Base-by-base conservation (phyloP, 148 eudicot species). In the Rheum nobile region DNA sequence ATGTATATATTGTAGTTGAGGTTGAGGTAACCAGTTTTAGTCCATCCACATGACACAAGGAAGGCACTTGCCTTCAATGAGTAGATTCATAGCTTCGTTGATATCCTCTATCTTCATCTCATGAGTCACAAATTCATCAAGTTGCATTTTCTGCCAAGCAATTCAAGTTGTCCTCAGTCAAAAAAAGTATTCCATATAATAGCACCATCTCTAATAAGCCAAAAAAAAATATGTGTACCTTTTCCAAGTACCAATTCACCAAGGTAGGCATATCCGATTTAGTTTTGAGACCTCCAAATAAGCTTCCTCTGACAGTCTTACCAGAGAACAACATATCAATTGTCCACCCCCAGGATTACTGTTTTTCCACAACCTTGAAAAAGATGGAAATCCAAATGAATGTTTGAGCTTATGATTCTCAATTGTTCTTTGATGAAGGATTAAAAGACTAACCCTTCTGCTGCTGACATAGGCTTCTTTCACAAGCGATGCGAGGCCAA, bases 31-130 rank as follows among this genome's bases (percentile, higher is more conserved):
- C 17, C 19, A 2, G 7, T 11, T 65, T 65, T 65, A 65, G 8
- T 65, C 70, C 98, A 93, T 90, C 90, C 93, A 93, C 44, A 93
- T 73, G 55, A 90, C 85, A 47, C 96, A 90, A 26, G 91, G 85
- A 37, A 92, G 85, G 77, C 91, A 82, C 74, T 87, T 86, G 16
- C 96, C 98, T 61, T 84, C 75, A 7, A 71, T 14, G 3, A 93
- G 89, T 38, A 88, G 75, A 63, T 90, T 89, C 70, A 90, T 87
- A 76, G 98, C 98, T 75, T 85, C 83, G 75, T 93, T 93, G 73
- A 90, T 86, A 44, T 93, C 91, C 63, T 86, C 89, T 68, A 93
- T 82, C 24, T 75, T 83, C 77, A 88, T 80, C 85, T 90, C 96
- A 59, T 88, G 93, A 0, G 91, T 88, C 11, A 90, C 88, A 80